Evolutionary conservation across 2,329 filamentous ascomycete genomes (phyloP).

Genomic region (Cercospora zeina): DNA sequence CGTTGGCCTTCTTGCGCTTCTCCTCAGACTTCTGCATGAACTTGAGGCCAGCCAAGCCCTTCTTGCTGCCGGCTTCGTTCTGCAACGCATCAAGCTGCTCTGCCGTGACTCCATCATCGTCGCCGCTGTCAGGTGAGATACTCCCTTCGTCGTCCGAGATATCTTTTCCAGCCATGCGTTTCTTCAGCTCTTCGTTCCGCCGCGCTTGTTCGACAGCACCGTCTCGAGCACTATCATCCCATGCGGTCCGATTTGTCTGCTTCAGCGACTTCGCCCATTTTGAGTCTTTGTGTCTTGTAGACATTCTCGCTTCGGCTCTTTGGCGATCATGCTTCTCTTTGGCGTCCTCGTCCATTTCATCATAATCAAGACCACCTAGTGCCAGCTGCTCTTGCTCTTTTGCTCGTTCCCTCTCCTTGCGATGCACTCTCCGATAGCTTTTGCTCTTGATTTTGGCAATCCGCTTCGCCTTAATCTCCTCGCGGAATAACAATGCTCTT

Average conservation of each 20-base stretch:
- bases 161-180: constrained; percentile 72
- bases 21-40: constrained; percentile 94
- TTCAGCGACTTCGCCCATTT: constrained; percentile 89
- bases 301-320: constrained; percentile 81
- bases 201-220: constrained; percentile 79
- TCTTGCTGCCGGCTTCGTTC: constrained; percentile 49
- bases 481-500: constrained; percentile 81
- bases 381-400: constrained; percentile 60
- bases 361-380: constrained; percentile 57
- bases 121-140: constrained; percentile 54
- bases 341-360: constrained; percentile 62
- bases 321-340: constrained; percentile 68
- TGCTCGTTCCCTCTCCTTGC: constrained; percentile 68
- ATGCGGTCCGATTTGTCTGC: constrained; percentile 74
- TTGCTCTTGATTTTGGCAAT: constrained; percentile 99
- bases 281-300: constrained; percentile 79
- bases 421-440: constrained; percentile 85
- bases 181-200: constrained; percentile 77
- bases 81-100: constrained; percentile 49
- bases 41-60: constrained; percentile 73
- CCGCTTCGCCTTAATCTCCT: constrained; percentile 83
- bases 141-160: constrained; percentile 53
- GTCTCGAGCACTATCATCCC: constrained; percentile 82
- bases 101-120: constrained; percentile 57
- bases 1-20: constrained; percentile 73